Conservation (phyloP, 148 eudicot species). For the Persicaria tinctoria region DNA sequence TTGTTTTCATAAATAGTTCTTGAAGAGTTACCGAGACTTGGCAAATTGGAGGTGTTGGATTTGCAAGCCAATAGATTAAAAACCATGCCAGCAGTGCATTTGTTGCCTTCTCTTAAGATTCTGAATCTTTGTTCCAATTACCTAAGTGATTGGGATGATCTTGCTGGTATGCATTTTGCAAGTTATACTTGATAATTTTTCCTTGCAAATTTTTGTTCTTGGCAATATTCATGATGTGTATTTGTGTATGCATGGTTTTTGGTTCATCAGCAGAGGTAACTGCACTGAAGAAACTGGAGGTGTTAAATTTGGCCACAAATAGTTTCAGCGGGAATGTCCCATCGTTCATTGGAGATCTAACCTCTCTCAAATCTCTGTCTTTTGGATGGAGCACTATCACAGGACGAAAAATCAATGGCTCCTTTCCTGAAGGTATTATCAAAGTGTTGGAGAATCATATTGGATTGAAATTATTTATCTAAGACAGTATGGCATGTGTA, state of each 20-base stretch:
- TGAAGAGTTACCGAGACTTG: background rate
- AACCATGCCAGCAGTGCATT: background rate
- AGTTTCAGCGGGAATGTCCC: background rate
- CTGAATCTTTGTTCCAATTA: background rate
- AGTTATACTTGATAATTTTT: background rate
- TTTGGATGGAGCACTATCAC: background rate
- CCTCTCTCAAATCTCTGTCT: constrained; percentile 5
- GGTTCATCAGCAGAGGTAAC: background rate
- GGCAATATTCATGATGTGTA: background rate
- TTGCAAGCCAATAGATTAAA: background rate
- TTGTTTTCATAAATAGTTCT: background rate
- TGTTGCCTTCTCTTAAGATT: constrained; percentile 3
- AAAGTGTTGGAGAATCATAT: background rate
- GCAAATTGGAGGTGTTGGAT: background rate
- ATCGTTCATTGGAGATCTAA: background rate
- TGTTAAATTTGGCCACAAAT: background rate
- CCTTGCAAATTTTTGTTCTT: background rate
- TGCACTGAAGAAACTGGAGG: background rate
- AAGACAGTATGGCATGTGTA: too few relatives aligned
- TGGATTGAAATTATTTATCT: background rate
- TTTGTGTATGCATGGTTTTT: background rate
- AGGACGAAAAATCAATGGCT: background rate
- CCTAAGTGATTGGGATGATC: constrained; percentile 1
- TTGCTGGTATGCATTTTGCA: background rate
- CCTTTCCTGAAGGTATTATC: constrained; percentile 1